Percentiles rank a stretch among this genome's conserved stretches.
Conservation (phyloP, 208 protist genomes). For the Crithidia mellificae region DNA sequence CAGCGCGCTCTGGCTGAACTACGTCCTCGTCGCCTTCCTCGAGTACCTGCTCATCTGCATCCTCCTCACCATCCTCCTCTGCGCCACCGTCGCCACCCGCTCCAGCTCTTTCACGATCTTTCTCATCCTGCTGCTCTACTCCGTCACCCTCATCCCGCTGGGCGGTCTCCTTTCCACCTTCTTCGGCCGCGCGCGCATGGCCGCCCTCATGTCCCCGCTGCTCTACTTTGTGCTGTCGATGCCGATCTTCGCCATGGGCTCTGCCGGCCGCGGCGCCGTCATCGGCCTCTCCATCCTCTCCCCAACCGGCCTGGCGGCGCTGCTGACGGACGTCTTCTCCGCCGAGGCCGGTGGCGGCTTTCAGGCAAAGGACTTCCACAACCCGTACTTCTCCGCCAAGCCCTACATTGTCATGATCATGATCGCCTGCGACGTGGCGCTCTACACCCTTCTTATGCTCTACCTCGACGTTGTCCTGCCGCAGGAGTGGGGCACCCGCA, state of each 20-base stretch:
- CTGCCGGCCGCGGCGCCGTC: constrained; percentile 19
- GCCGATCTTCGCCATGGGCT: constrained; percentile 37
- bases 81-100: constrained; percentile 39
- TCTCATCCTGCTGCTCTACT: constrained; percentile 56
- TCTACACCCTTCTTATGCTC: constrained; percentile 63
- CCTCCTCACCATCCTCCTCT: constrained; percentile 55
- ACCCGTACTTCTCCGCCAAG: constrained; percentile 32
- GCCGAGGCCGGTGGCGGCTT: constrained; percentile 23
- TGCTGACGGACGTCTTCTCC: constrained; percentile 27
- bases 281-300: constrained; percentile 35
- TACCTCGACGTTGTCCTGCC: constrained; percentile 81
- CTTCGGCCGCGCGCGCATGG: constrained; percentile 71
- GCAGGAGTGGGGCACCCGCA: constrained; percentile 56
- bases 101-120: constrained; percentile 39
- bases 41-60: constrained; percentile 42
- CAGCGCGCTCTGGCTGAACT: constrained; percentile 49
- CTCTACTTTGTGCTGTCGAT: constrained; percentile 68
- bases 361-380: constrained; percentile 16
- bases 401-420: constrained; percentile 35
- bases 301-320: constrained; percentile 36
- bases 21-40: constrained; percentile 52
- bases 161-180: constrained; percentile 50
- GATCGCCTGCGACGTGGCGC: constrained; percentile 43
- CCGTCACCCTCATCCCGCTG: constrained; percentile 41
- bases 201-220: constrained; percentile 65